Evolutionary conservation across 2,329 filamentous ascomycete genomes (phyloP).

Genomic region (Coniochaeta ligniaria): DNA sequence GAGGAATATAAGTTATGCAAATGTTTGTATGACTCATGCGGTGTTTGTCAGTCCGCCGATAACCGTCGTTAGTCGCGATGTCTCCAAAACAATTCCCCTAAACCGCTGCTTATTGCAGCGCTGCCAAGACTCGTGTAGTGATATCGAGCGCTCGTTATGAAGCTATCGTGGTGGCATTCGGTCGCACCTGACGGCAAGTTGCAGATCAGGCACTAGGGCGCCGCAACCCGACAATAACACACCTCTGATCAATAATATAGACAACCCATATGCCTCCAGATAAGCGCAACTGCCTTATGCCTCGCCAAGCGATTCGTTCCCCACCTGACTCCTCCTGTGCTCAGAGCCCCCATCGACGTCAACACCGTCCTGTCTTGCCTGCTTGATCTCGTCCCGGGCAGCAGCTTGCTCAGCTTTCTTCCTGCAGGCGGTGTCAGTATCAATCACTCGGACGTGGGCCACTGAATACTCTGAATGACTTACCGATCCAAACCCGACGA

Average conservation of each 20-base stretch:
- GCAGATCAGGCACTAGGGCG: too few species aligned
- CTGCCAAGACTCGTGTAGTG: too few species aligned
- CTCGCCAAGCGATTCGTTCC: conserved; percentile 1
- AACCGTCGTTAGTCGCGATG: not conserved
- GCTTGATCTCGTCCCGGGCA: not conserved
- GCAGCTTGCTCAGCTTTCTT: conserved; percentile 1
- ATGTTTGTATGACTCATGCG: not conserved
- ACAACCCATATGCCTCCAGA: too few species aligned
- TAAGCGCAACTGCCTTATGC: not conserved
- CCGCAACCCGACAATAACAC: too few species aligned
- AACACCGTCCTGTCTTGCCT: not conserved
- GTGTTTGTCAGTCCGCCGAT: not conserved
- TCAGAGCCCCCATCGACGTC: conserved; percentile 1
- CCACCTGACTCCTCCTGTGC: not conserved
- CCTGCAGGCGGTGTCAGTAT: not conserved
- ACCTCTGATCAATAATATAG: too few species aligned
- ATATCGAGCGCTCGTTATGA: too few species aligned
- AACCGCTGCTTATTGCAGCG: too few species aligned
- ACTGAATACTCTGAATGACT: not conserved
- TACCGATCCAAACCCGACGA: not conserved
- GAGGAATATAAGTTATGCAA: not conserved
- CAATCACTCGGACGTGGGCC: not conserved
- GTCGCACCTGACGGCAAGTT: too few species aligned
- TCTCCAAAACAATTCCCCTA: too few species aligned
- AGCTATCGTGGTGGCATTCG: too few species aligned